These are phyloP conservation scores for Fomitopsis serialis DNA, from an alignment of 768 basidiomycete species.

Conservation along the genomic window DNA sequence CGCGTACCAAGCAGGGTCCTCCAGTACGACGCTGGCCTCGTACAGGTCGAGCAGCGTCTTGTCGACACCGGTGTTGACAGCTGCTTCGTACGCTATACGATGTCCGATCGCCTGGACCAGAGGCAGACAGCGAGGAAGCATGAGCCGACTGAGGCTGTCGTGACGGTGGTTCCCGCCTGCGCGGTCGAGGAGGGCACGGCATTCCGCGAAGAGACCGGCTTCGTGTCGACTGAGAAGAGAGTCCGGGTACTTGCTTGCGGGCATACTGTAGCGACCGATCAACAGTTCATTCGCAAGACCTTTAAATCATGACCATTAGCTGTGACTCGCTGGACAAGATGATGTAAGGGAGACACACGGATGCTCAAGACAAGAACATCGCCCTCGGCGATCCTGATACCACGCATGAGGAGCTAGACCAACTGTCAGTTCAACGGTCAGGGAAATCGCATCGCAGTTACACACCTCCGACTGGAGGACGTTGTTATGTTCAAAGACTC, in stretches of 20 bases:
- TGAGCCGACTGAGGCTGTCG: conserved; percentile 40
- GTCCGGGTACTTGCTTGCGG: conserved; percentile 34
- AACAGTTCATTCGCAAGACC: conserved; percentile 56
- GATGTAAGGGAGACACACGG: conserved; percentile 37
- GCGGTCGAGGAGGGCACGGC: not conserved
- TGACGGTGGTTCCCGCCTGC: conserved; percentile 36
- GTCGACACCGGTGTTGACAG: conserved; percentile 36
- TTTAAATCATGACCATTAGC: conserved; percentile 16
- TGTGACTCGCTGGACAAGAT: conserved; percentile 29
- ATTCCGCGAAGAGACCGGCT: conserved; percentile 26
- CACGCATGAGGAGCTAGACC: conserved; percentile 24
- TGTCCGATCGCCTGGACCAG: conserved; percentile 61
- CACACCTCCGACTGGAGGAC: conserved; percentile 50
- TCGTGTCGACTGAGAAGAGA: conserved; percentile 47
- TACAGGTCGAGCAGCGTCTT: conserved; percentile 50
- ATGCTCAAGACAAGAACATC: conserved; percentile 40
- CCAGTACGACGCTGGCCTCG: conserved; percentile 45
- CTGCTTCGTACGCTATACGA: conserved; percentile 55
- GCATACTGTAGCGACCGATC: conserved; percentile 44
- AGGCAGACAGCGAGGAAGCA: conserved; percentile 50
- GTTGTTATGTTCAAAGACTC: conserved; percentile 59
- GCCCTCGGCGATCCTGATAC: conserved; percentile 41
- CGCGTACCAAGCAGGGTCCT: conserved; percentile 56
- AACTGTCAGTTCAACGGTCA: not conserved
- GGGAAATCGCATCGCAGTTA: conserved; percentile 3